Evolutionary conservation across 306 rosid species (phyloP), one percentile per base, ranked within the genome.

Genomic region (Betula pendula): DNA sequence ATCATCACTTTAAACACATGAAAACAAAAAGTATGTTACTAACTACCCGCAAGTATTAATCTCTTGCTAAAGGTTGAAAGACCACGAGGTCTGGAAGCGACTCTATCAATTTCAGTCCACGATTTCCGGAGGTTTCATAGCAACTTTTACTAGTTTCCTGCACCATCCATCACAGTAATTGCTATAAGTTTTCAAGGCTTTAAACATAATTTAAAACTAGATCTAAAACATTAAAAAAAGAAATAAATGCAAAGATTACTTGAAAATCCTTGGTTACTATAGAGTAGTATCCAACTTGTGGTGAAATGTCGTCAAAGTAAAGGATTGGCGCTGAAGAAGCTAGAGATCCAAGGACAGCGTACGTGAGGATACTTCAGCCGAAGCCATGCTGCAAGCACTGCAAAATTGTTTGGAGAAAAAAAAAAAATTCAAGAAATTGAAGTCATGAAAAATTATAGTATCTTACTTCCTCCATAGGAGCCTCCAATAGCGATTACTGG

Each of bases 381-480:
- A 80, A 87, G 80, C 91, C n/a, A n/a, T n/a, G n/a, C n/a, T n/a
- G n/a, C n/a, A n/a, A n/a, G n/a, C n/a, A n/a, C n/a, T n/a, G n/a
- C n/a, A n/a, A n/a, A n/a, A n/a, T n/a, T n/a, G n/a, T n/a, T n/a
- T n/a, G n/a, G n/a, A n/a, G n/a, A n/a, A n/a, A n/a, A n/a, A n/a
- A n/a, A n/a, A n/a, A n/a, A n/a, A n/a, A n/a, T n/a, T n/a, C n/a
- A n/a, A n/a, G n/a, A n/a, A n/a, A n/a, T n/a, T n/a, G n/a, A n/a
- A n/a, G n/a, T n/a, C n/a, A n/a, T n/a, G n/a, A n/a, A n/a, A n/a
- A n/a, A n/a, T n/a, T n/a, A n/a, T n/a, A n/a, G n/a, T n/a, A n/a
- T n/a, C n/a, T n/a, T n/a, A n/a, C 95, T 88, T 90, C 92, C 95
- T 47, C 95, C 95, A 24, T 90, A 90, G 10, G 95, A 90, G 52